phyloP scores from a whole-genome alignment of 1,284 basidiomycete genomes.

The Thecaphora frezii region DNA sequence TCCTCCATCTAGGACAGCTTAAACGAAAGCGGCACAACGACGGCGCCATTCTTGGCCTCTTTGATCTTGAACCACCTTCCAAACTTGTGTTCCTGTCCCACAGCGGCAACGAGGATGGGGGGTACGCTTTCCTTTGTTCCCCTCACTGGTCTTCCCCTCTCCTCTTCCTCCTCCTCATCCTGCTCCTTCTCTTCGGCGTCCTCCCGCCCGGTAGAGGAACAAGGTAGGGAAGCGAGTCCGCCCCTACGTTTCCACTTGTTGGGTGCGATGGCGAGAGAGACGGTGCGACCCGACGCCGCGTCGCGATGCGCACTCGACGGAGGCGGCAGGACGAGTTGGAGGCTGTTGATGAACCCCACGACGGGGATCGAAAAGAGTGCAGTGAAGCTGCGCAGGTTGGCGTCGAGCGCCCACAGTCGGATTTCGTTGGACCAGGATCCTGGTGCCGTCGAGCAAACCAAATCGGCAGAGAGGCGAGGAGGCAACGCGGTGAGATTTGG shows the following conservation, averaged over 20 bases:
- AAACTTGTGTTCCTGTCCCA: constrained; percentile 83
- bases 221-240: constrained; percentile 12
- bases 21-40: constrained; percentile 64
- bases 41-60: constrained; percentile 72
- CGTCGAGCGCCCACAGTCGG: constrained; percentile 83
- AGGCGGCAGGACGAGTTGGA: constrained; percentile 75
- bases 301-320: constrained; percentile 5
- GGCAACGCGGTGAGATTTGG: too few relatives aligned
- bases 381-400: constrained; percentile 74
- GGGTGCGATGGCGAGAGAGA: constrained; percentile 3
- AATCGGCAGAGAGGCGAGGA: too few relatives aligned
- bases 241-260: constrained; percentile 19
- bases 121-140: constrained; percentile 34
- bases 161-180: constrained; percentile 1
- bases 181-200: neutral
- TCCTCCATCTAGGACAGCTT: too few relatives aligned
- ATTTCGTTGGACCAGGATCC: constrained; percentile 61
- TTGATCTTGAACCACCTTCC: constrained; percentile 84
- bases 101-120: constrained; percentile 71
- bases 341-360: constrained; percentile 81
- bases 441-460: too few relatives aligned
- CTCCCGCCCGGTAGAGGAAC: neutral
- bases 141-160: constrained; percentile 1
- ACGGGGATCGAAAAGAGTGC: constrained; percentile 69
- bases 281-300: neutral